These are phyloP conservation scores for Protomyces lactucae-debilis DNA, from an alignment of 1,139 yeast species.

Conservation along the genomic window DNA sequence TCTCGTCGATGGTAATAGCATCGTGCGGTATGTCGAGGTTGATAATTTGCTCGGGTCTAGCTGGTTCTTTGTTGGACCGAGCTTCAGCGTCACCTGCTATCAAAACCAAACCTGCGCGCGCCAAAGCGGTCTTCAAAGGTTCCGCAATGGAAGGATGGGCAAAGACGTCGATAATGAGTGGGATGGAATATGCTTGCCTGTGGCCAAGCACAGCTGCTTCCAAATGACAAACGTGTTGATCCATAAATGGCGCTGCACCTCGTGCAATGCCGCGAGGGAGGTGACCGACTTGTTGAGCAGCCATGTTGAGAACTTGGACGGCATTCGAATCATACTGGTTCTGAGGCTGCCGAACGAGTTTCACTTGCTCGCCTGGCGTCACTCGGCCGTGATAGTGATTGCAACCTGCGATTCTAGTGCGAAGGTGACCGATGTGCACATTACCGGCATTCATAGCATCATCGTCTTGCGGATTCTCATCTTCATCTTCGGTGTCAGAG, in stretches of 20 bases:
- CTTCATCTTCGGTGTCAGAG: background rate
- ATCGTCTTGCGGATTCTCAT: background rate
- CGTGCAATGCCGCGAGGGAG: conserved; percentile 24
- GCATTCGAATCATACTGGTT: conserved; percentile 27
- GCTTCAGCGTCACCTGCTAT: background rate
- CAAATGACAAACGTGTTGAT: conserved; percentile 8
- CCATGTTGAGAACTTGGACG: conserved; percentile 21
- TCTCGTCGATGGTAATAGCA: background rate
- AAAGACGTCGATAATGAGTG: conserved; percentile 24
- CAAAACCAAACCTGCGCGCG: conserved; percentile 20
- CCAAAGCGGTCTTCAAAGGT: conserved; percentile 1
- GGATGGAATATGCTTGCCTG: conserved; percentile 10
- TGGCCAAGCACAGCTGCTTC: conserved; percentile 14
- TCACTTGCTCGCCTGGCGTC: conserved; percentile 15
- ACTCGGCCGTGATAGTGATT: conserved; percentile 13
- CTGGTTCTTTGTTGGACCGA: background rate
- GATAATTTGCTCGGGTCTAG: background rate
- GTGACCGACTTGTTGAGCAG: conserved; percentile 26
- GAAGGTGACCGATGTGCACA: conserved; percentile 10
- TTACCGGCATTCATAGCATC: background rate
- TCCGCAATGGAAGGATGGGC: conserved; percentile 7
- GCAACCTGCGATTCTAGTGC: conserved; percentile 9
- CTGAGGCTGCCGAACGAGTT: conserved; percentile 20
- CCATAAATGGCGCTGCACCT: conserved; percentile 26
- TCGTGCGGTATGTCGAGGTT: no score